Evolutionary conservation across 2,329 filamentous ascomycete species (phyloP), one percentile per base, ranked within the genome.

Genomic region (Trichoderma gracile): DNA sequence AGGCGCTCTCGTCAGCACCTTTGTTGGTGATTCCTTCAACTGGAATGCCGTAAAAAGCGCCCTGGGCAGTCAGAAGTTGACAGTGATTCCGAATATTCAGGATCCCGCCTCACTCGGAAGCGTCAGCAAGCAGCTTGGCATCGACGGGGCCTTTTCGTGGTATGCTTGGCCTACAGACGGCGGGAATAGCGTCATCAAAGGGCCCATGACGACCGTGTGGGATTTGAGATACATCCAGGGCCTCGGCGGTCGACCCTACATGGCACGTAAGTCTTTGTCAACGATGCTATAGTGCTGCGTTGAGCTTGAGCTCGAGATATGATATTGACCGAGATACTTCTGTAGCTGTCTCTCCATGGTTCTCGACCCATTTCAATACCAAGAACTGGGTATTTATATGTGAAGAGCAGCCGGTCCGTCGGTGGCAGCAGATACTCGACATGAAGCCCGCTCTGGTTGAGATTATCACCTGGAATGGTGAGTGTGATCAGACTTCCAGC

Each of bases 301-400:
- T 9, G 9, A 23, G 19, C 38, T 27, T 6, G 14, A 43, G 5
- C 6, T n/a, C 3, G 30, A 5, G 14, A 5, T 5, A n/a, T 50
- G 25, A 57, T 45, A 5, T n/a, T 17, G 2, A 17, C 17, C 14
- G 17, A 21, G 9, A 33, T 6, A n/a, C n/a, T n/a, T n/a, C n/a
- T n/a, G n/a, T n/a, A 70, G 69, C 69, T 12, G 66, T 70, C 3
- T 70, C 68, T 12, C 68, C 69, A 2, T 71, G 69, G 69, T 71
- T 71, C 50, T 71, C 66, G 19, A 70, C 68, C 5, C 69, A 71
- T 53, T 71, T 68, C 65, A 68, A 69, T 55, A 67, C 61, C 10
- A 71, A 71, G 59, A 69, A 71, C 23, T 69, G 68, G 68, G 68
- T 66, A 3, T 70, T 70, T n/a, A 68, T 71, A 58, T 59, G 54